Base-by-base conservation (phyloP, 305 asterid species). In the Fraxinus sp. region DNA sequence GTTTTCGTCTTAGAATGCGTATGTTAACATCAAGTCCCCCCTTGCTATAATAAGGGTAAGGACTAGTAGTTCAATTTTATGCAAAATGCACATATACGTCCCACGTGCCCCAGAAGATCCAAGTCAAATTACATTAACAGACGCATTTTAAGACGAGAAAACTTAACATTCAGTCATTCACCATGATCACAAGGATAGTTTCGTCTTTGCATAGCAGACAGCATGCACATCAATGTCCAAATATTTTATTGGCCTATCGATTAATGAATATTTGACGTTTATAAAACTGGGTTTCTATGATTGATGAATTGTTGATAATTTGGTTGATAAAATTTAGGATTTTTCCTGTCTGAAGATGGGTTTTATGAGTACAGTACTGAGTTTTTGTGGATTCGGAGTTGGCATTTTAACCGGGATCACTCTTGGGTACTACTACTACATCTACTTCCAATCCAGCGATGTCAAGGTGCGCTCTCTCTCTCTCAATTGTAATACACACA, bases 351-450 rank as follows among this genome's bases (percentile, higher is more conserved):
- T 57, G 57, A 70, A 79, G 89, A 96, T 96, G 99, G 99, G 98
- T 13, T 86, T 96, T 30, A 14, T 94, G 72, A 92, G 98, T 79
- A 89, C 92, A 0, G 82, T 96, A 37, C 62, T 92, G 83, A 98
- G 98, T 64, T 88, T 94, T 24, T 86, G 92, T 82, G 99, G 99
- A 89, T 95, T 96, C 82, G 99, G 99, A 87, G 92, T 95, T 74
- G 99, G 99, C 83, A 68, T 96, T 81, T 91, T 97, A 52, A 24
- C 90, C 76, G 98, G 99, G 1, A 77, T 95, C 57, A 86, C 87
- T 77, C 79, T 91, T 81, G 99, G 99, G 0, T 96, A 96, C 83
- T 93, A 81, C 85, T 62, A 91, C 75, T 96, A 93, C 97, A 90
- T 96, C 90, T 94, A 92, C 84, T 95, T 93, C 73, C 98, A 93